Conservation (phyloP, 1,284 basidiomycete genomes). For the Coniophora puteana region DNA sequence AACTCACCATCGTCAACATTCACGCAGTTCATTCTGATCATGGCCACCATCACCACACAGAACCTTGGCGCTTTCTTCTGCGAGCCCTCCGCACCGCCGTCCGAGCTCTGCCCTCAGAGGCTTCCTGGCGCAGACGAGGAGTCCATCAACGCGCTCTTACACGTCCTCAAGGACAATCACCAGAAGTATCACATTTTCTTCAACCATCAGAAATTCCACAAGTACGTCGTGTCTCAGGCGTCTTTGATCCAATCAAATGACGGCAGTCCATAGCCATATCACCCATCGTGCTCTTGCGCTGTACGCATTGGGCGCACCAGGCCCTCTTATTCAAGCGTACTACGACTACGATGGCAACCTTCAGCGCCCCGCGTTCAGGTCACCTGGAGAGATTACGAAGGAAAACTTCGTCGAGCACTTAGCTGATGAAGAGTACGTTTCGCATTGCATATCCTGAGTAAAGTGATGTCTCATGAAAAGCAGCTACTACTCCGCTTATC, state of each 20-base stretch:
- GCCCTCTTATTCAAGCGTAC: constrained; percentile 31
- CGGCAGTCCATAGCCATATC: constrained; percentile 30
- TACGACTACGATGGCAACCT: constrained; percentile 30
- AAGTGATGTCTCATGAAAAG: background rate
- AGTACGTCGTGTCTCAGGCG: constrained; percentile 8
- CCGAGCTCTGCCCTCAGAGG: constrained; percentile 22
- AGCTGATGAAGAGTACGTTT: constrained; percentile 34
- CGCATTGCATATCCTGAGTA: background rate
- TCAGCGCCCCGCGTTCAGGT: constrained; percentile 29
- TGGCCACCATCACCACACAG: background rate
- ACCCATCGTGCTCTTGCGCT: constrained; percentile 41
- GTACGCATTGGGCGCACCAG: constrained; percentile 37
- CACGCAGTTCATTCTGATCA: background rate
- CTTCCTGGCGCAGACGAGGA: constrained; percentile 18
- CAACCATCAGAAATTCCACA: constrained; percentile 23
- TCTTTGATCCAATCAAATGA: background rate
- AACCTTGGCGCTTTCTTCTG: constrained; percentile 20
- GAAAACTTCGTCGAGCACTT: constrained; percentile 41
- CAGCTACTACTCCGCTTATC: constrained; percentile 58
- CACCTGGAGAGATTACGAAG: constrained; percentile 34
- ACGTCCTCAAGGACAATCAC: constrained; percentile 25
- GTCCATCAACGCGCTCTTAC: constrained; percentile 17
- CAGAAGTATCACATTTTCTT: constrained; percentile 21
- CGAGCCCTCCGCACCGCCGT: constrained; percentile 21
- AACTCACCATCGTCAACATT: background rate